Base-by-base conservation (phyloP, 2,329 filamentous ascomycete species). In the Colletotrichum tamarilloi region DNA sequence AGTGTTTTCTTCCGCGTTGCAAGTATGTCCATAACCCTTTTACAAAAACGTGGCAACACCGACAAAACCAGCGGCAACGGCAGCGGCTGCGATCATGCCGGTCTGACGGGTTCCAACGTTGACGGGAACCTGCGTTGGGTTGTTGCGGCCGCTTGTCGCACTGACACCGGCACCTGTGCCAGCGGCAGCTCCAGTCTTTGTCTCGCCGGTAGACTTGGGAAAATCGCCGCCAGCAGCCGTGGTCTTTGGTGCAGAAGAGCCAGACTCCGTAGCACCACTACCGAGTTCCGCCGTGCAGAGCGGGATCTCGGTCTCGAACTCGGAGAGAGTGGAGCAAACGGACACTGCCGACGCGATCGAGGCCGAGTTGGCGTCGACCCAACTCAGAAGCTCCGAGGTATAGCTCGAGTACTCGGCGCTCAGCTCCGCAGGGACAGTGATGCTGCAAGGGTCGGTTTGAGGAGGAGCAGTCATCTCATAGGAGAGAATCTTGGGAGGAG, bases 1-100 rank as follows among this genome's bases (percentile, higher is more conserved):
- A 46, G 24, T 7, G 22, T 16, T 3, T 11, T 22, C 19, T 22
- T 22, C 12, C 22, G 12, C 6, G n/a, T 1, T 11, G 24, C 22
- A 42, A 22, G 7, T 4, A 22, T 14, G 1, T 11, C 1, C 62
- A 38, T n/a, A 2, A 7, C 19, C 19, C 6, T 7, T 62, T 77
- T 75, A 80, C 49, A 80, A 67, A 11, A 73, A 74, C 72, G 77
- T 77, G 52, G 77, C 76, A 55, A 73, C 77, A 19, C 76, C 78
- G 11, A 80, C 35, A 52, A 80, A 74, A 5, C 76, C 83, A 3
- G 79, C 78, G 3, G 74, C 67, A 19, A 74, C 77, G 19, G 76
- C 63, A 3, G 67, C 78, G 28, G 70, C 75, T 7, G 69, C 77
- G 8, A 75, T 72, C 32, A 78, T 68, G 35, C 75, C 77, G n/a